Percentiles rank a stretch among this genome's conserved stretches.
Conservation (phyloP, 2,329 filamentous ascomycete genomes). For the Phaeoacremonium minimum region DNA sequence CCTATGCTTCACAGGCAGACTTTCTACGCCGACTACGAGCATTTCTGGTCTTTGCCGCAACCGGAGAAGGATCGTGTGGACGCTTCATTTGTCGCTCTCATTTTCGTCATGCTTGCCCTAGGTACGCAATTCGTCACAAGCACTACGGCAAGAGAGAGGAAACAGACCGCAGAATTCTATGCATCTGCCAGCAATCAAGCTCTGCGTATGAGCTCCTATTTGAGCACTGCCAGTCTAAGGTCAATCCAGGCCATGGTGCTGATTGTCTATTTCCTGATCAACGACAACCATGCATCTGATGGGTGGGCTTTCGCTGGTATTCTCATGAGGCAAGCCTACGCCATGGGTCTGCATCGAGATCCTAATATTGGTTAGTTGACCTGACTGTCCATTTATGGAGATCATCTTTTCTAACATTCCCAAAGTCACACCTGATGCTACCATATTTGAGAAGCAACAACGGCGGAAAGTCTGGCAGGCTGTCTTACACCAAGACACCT, state of each 20-base stretch:
- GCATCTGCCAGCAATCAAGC: slow-evolving; percentile 77
- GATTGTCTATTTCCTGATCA: slow-evolving; percentile 80
- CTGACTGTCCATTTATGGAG: too few species aligned
- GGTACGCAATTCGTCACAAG: slow-evolving; percentile 72
- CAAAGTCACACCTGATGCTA: slow-evolving; percentile 59
- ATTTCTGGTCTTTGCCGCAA: slow-evolving; percentile 63
- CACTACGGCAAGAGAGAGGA: slow-evolving; percentile 55
- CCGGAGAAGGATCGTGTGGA: slow-evolving; percentile 59
- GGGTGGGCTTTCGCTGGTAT: slow-evolving; percentile 81
- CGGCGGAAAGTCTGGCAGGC: slow-evolving; percentile 79
- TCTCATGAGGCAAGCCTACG: slow-evolving; percentile 72
- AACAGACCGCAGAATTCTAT: slow-evolving; percentile 77
- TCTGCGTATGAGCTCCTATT: slow-evolving; percentile 69
- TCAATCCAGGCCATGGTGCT: slow-evolving; percentile 79
- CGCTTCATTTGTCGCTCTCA: slow-evolving; percentile 65
- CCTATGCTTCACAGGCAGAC: slow-evolving; percentile 73
- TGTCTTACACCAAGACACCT: slow-evolving; percentile 76
- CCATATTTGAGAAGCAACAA: slow-evolving; percentile 70
- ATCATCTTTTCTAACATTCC: neutral
- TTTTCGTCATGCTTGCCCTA: slow-evolving; percentile 73
- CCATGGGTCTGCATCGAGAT: slow-evolving; percentile 76
- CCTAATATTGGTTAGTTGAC: slow-evolving; percentile 60
- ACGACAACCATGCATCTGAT: slow-evolving; percentile 79
- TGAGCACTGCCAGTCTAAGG: slow-evolving; percentile 68
- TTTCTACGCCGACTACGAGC: slow-evolving; percentile 74